Evolutionary conservation across 371 early-diverging fungal genomes (phyloP).

Genomic region (Lichtheimia ramosa): DNA sequence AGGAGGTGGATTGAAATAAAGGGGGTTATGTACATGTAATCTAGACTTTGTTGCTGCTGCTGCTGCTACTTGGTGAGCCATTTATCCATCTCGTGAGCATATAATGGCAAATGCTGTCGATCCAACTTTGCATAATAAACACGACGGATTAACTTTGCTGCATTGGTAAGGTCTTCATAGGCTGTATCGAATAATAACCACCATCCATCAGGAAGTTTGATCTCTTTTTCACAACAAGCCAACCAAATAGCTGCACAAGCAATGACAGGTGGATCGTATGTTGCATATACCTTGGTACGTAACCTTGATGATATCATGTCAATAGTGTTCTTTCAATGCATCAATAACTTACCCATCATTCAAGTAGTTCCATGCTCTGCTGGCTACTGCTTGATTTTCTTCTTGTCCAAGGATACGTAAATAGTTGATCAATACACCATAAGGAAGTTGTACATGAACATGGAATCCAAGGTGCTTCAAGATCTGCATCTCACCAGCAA

Average conservation of each 20-base stretch:
- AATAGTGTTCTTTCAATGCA: background rate
- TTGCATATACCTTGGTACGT: constrained; percentile 79
- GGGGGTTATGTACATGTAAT: too few relatives aligned
- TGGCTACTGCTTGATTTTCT: constrained; percentile 70
- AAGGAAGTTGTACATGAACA: constrained; percentile 94
- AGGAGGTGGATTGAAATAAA: too few relatives aligned
- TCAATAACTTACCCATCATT: constrained; percentile 71
- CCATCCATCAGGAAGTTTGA: constrained; percentile 81
- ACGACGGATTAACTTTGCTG: constrained; percentile 60
- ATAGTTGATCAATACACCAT: constrained; percentile 93
- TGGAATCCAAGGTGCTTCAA: constrained; percentile 88
- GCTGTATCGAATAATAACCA: constrained; percentile 86
- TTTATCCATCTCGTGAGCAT: constrained; percentile 5
- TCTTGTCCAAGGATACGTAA: constrained; percentile 79
- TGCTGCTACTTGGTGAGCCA: constrained; percentile 9
- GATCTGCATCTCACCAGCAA: constrained; percentile 85
- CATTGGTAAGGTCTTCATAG: constrained; percentile 61
- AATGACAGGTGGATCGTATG: constrained; percentile 85
- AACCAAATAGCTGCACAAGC: constrained; percentile 91
- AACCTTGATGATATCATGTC: constrained; percentile 42
- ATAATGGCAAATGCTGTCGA: constrained; percentile 45
- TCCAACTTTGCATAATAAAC: constrained; percentile 56
- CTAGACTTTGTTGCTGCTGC: background rate
- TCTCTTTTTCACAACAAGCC: constrained; percentile 65
- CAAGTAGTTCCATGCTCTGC: constrained; percentile 87